Conservation (phyloP, 345 rosid species). For the Gossypium herbaceum region DNA sequence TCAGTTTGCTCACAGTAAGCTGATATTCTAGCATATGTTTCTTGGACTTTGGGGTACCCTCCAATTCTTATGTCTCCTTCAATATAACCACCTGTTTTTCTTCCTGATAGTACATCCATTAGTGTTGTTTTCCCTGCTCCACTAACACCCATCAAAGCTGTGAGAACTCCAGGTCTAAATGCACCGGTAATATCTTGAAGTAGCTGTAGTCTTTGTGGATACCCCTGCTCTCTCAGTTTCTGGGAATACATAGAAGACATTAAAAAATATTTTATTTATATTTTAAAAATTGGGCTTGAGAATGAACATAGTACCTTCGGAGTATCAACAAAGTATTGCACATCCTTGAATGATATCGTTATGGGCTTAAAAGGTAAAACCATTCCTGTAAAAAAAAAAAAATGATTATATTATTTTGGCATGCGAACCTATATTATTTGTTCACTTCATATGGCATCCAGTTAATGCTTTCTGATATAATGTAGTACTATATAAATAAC, state of each 20-base stretch:
- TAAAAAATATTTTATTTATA: not conserved
- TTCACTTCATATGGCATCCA: not conserved
- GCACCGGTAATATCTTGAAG: constrained; percentile 60
- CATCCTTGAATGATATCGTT: constrained; percentile 49
- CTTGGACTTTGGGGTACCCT: constrained; percentile 68
- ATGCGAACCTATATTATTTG: not conserved
- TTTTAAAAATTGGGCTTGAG: not conserved
- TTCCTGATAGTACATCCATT: constrained; percentile 59
- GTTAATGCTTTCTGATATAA: not conserved
- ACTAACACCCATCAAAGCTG: constrained; percentile 81
- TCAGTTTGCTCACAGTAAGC: constrained; percentile 86
- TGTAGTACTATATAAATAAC: not conserved
- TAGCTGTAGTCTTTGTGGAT: constrained; percentile 43
- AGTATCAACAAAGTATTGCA: constrained; percentile 53
- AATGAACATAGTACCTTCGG: constrained; percentile 39
- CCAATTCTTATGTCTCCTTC: constrained; percentile 70
- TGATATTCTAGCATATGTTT: constrained; percentile 76
- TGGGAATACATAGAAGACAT: constrained; percentile 13
- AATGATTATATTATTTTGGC: not conserved
- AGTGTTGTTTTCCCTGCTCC: constrained; percentile 94
- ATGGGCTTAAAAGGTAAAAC: constrained; percentile 62
- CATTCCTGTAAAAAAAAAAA: constrained; percentile 23
- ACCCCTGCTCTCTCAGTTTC: constrained; percentile 57
- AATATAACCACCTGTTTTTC: constrained; percentile 53
- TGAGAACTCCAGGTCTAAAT: constrained; percentile 72